Evolutionary conservation across 345 rosid genomes (phyloP), one percentile per base, ranked within the genome.

Genomic region (Draba incana): DNA sequence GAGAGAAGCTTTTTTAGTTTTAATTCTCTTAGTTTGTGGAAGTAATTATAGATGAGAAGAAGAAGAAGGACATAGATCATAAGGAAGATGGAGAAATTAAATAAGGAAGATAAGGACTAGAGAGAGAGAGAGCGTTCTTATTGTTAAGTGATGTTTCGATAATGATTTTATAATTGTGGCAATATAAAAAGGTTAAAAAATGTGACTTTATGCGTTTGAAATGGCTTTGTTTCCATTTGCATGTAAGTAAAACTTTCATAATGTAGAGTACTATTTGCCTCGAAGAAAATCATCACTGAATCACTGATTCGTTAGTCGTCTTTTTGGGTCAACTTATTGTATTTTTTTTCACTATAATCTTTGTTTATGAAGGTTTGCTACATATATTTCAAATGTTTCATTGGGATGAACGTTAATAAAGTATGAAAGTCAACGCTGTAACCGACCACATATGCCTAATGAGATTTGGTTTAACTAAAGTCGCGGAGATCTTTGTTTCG

Each of bases 21-120:
- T 23, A 1, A 10, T 6, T 15, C 14, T 20, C 33, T 53, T 35
- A 2, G 2, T 14, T 46, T 33, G 3, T 43, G 0, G 0, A 23
- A 50, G 30, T 20, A 30, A 14, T 65, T 57, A 65, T 73, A 50
- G 58, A 72, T 54, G 57, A 56, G 52, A 16, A 1, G 64, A 39
- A 46, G 65, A 31, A 28, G 30, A 27, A 27, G 33, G 35, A 46
- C 8, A 35, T 58, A 10, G 56, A 52, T 66, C 68, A 52, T 44
- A 59, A 14, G 62, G 72, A 74, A 37, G 77, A 37, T 66, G 77
- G 57, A 59, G 77, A 74, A 66, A 74, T 57, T 72, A 65, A 72
- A 72, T 72, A 62, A 12, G 23, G 23, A 70, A 55, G 76, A 72
- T 64, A 72, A 64, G 47, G 65, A 64, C 70, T 38, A 15, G 47